Base-by-base conservation (phyloP, 352 stramenopile species). In the Elongisporangium anandrum region DNA sequence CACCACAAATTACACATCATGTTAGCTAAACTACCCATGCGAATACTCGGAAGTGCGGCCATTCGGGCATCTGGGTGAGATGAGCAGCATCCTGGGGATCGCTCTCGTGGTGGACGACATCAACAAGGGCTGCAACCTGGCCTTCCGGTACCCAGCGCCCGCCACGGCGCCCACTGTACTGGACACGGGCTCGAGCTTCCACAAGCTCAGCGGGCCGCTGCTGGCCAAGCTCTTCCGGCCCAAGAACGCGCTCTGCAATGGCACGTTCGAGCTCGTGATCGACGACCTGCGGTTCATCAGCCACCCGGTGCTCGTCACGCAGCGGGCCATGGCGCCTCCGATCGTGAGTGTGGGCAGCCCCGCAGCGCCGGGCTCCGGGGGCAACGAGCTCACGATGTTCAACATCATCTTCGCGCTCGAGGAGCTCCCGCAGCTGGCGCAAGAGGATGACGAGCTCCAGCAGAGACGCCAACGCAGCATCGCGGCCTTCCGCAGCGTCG, bases 81-180 rank as follows among this genome's bases (percentile, higher is more conserved):
- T 65, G 57, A 81, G 70, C 51, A 70, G 69, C 17, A 63, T 92
- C 15, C 52, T 92, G 39, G 87, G 87, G 47, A 72, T 95, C 22
- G 87, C 87, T 47, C 72, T 95, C 16, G 85, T 95, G 4, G 87
- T 95, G 38, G 87, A 95, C 79, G 87, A 95, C 71, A 93, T 93
- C 66, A 85, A 82, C 72, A 93, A 94, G 61, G 87, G 85, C 34
- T 93, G 84, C 64, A 91, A 94, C 66, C 66, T 95, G 53, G 87
- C 83, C 16, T 94, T 95, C 64, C 77, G 87, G 34, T 95, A 95
- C 66, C 87, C 87, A 6, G 72, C 80, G 21, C 75, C 84, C 1
- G 68, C 75, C 15, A 62, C 62, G n/a, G 52, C 70, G 22, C 50
- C 34, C 34, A 45, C 34, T 3, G 34, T 45, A 12, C 34, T 53